Evolutionary conservation across 1,139 yeast genomes (phyloP).

Genomic region (Hanseniaspora uvarum): DNA sequence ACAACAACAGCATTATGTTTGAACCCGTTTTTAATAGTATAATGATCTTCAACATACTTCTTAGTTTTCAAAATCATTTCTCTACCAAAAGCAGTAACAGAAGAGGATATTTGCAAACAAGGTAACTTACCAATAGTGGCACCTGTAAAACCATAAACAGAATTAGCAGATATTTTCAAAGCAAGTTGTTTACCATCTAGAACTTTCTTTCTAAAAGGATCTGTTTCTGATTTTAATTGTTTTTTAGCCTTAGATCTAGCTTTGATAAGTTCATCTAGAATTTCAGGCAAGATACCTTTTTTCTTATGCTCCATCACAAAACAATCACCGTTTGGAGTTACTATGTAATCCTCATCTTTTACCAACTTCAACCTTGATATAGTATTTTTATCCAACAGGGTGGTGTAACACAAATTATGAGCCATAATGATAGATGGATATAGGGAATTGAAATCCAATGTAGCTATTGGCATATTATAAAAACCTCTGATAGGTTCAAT

Average conservation of each 20-base stretch:
- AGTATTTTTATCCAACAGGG: constrained; percentile 60
- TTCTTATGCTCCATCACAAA: constrained; percentile 67
- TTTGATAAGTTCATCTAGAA: constrained; percentile 71
- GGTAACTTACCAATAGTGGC: constrained; percentile 97
- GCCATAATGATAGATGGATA: constrained; percentile 99
- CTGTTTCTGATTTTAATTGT: constrained; percentile 84
- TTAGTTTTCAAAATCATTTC: constrained; percentile 92
- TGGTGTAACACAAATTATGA: constrained; percentile 91
- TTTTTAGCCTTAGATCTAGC: constrained; percentile 91
- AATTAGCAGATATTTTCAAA: constrained; percentile 89
- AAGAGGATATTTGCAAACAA: constrained; percentile 89
- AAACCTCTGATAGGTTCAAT: constrained; percentile 94
- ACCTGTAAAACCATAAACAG: constrained; percentile 98
- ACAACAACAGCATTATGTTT: constrained; percentile 78
- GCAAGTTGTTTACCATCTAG: constrained; percentile 96
- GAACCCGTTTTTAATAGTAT: constrained; percentile 70
- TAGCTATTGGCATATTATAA: constrained; percentile 94
- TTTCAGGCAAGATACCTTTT: constrained; percentile 83
- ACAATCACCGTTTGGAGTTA: constrained; percentile 85
- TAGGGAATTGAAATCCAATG: constrained; percentile 92
- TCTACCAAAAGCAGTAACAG: constrained; percentile 93
- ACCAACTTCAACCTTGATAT: constrained; percentile 54
- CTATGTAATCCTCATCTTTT: constrained; percentile 67
- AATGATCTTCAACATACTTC: constrained; percentile 68
- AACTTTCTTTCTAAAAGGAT: constrained; percentile 87